These are phyloP conservation scores for Termitomyces sp. DNA, from an alignment of 768 basidiomycete species.

Conservation along the genomic window DNA sequence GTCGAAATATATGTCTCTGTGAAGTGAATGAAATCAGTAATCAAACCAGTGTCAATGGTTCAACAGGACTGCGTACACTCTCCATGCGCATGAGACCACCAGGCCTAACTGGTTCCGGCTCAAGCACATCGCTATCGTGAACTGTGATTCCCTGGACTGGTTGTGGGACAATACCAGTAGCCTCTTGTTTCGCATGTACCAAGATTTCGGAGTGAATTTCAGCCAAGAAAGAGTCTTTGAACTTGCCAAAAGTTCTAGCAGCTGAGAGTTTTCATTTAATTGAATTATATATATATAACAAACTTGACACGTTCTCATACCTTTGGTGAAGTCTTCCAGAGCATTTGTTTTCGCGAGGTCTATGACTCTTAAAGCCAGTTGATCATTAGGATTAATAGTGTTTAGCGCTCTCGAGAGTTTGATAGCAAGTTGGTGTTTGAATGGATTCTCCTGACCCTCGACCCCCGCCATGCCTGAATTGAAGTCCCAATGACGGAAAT, in stretches of 20 bases:
- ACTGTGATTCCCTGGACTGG: constrained; percentile 75
- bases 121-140: constrained; percentile 76
- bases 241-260: constrained; percentile 81
- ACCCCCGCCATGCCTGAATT: not conserved
- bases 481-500: not conserved
- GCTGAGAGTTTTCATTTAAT: constrained; percentile 32
- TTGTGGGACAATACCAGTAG: constrained; percentile 44
- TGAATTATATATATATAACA: not conserved
- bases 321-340: constrained; percentile 59
- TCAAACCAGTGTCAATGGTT: not conserved
- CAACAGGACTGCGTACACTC: constrained; percentile 33
- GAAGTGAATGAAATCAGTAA: not conserved
- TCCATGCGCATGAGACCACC: constrained; percentile 77
- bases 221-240: constrained; percentile 69
- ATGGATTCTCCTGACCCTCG: constrained; percentile 28
- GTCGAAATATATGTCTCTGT: constrained; percentile 76
- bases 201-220: constrained; percentile 78
- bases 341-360: constrained; percentile 73
- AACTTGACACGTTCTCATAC: constrained; percentile 28
- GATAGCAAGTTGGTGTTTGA: constrained; percentile 67
- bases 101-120: constrained; percentile 68
- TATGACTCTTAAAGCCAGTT: constrained; percentile 72
- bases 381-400: constrained; percentile 75
- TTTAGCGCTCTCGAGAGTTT: constrained; percentile 80
- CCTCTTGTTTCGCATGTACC: constrained; percentile 63